Base-by-base conservation (phyloP, 179 eudicot genomes). In the Drosera spatulata region DNA sequence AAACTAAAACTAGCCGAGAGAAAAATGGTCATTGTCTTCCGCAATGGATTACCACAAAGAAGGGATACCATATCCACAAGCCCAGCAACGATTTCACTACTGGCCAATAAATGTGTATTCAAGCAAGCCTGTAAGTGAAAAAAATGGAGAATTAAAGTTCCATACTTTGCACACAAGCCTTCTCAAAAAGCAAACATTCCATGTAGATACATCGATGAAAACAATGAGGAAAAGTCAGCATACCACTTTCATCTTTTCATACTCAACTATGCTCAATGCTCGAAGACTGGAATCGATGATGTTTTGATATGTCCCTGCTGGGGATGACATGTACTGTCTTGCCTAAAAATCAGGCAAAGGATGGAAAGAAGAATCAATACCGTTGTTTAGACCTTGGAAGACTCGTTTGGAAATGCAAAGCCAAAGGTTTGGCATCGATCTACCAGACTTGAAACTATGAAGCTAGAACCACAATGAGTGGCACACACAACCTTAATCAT, bases 51-150 rank as follows among this genome's bases (percentile, higher is more conserved):
- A 79, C 77, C 83, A 77, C 79, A 80, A 80, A 66, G 79, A 72
- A 77, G 70, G 53, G 71, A 72, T 84, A 79, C 88, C 91, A 79
- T 85, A 76, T 74, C 77, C 71, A 71, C 57, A 61, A 68, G 64
- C 61, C 71, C 71, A 63, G 61, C 69, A 55, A 62, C 69, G 50
- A 50, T 13, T 45, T 72, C 63, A 59, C 61, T 57, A 63, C 64
- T 60, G 65, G 71, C 73, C 59, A 85, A 54, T 45, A 59, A 52
- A 2, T 60, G 60, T 58, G 81, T 72, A 55, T 77, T 69, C 63
- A 74, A 10, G 59, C 62, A 76, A 59, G 82, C 78, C 95, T 87
- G 67, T 58, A 53, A 64, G 10, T 42, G 37, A 58, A 53, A 5
- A 5, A 39, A 39, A 3, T 4, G 43, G n/a, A 41, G 44, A 38